Evolutionary conservation across 805 yeast genomes (phyloP).

Genomic region (Yamadazyma endophytica): DNA sequence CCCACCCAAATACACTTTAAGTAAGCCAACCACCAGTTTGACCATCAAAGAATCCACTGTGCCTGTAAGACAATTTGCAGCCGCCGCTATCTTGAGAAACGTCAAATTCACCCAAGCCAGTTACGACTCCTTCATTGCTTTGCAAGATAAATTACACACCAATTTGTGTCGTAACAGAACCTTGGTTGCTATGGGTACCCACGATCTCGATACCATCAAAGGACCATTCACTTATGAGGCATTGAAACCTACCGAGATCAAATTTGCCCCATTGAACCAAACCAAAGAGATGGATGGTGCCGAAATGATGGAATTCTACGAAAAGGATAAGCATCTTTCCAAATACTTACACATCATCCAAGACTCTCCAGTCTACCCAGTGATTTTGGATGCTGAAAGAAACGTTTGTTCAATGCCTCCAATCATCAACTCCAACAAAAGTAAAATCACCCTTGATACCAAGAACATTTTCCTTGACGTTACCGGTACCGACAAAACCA

Average conservation of each 20-base stretch:
- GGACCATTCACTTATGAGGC: constrained; percentile 90
- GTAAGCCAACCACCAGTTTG: constrained; percentile 57
- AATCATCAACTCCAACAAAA: constrained; percentile 86
- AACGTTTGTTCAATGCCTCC: constrained; percentile 94
- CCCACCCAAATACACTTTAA: constrained; percentile 66
- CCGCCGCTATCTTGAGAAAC: constrained; percentile 88
- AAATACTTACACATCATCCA: constrained; percentile 83
- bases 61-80: constrained; percentile 84
- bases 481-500: constrained; percentile 93
- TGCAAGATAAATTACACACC: constrained; percentile 94
- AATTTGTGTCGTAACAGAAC: constrained; percentile 97
- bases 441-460: constrained; percentile 83
- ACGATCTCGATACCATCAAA: constrained; percentile 75
- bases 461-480: constrained; percentile 87
- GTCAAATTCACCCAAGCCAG: constrained; percentile 77
- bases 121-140: constrained; percentile 90
- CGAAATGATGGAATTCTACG: constrained; percentile 83
- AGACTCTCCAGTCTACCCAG: constrained; percentile 87
- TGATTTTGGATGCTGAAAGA: constrained; percentile 72
- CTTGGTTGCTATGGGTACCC: constrained; percentile 97
- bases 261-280: constrained; percentile 74
- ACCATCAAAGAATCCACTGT: constrained; percentile 73
- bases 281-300: constrained; percentile 66
- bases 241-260: constrained; percentile 68
- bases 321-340: constrained; percentile 84